These are phyloP conservation scores for Russula brevipes DNA, from an alignment of 768 basidiomycete genomes.

Conservation along the genomic window DNA sequence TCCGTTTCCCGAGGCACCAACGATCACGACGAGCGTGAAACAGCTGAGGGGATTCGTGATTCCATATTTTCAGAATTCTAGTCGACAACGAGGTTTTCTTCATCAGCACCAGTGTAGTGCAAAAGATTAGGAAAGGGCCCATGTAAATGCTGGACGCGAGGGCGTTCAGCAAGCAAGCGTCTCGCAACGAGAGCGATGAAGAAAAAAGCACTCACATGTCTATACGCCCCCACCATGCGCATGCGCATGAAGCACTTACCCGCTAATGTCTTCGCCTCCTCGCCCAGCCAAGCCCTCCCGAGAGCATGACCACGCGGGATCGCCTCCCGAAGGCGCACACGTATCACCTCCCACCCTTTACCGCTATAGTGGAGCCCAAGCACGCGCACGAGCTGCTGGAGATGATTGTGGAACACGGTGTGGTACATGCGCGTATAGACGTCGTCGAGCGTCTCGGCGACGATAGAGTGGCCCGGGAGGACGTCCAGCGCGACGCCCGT, in stretches of 20 bases:
- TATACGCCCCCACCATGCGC: conserved; percentile 52
- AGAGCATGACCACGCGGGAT: conserved; percentile 47
- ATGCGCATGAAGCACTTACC: conserved; percentile 56
- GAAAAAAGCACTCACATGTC: conserved; percentile 40
- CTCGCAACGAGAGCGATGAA: not conserved
- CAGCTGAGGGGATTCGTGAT: not conserved
- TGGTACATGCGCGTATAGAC: conserved; percentile 56
- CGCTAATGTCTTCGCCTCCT: conserved; percentile 43
- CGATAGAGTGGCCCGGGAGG: conserved; percentile 37
- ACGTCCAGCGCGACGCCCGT: conserved; percentile 49
- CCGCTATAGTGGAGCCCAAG: conserved; percentile 54
- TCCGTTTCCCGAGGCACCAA: too few relatives aligned
- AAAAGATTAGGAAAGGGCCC: conserved; percentile 53
- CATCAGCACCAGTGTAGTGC: conserved; percentile 40
- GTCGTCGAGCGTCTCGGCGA: conserved; percentile 47
- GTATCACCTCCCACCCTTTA: conserved; percentile 47
- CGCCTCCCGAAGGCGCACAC: conserved; percentile 39
- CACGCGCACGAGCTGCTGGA: conserved; percentile 55
- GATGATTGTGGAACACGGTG: conserved; percentile 53
- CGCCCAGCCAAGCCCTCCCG: conserved; percentile 46
- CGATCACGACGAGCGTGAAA: too few relatives aligned
- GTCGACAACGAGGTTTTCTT: not conserved
- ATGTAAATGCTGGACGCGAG: conserved; percentile 43
- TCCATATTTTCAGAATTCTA: not conserved
- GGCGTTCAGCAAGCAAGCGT: conserved; percentile 1